Evolutionary conservation across 768 basidiomycete genomes (phyloP), one percentile per base, ranked within the genome.

Genomic region (Rhodotorula paludigena): DNA sequence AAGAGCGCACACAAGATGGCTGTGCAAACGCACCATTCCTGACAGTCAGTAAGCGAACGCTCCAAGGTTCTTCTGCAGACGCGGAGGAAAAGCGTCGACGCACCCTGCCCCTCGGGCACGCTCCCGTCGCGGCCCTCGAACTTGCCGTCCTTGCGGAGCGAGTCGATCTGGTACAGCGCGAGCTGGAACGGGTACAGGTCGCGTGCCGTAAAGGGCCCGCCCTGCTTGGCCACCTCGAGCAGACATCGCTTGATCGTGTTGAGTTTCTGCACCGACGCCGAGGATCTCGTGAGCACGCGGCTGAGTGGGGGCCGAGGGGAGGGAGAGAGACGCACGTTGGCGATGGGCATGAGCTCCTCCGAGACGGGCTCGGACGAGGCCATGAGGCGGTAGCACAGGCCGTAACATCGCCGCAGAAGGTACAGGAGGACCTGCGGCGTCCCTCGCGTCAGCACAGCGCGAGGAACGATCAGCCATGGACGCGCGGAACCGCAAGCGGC

Each of bases 361-460:
- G 92, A 94, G 5, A 99, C 92, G 0, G 96, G 96, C 79, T 97
- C 94, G 69, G 89, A 91, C 28, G 92, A 92, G 33, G 92, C 92
- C 69, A 99, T 84, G 56, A 99, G 79, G 36, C 88, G 84, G 78
- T 97, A 98, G 73, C 96, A 93, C 58, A 97, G 83, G 68, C 94
- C 94, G 78, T 98, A 93, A 81, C 96, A 99, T 77, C 94, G 85
- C 74, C 94, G 82, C 60, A 99, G 82, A 44, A 97, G 84, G 78
- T 96, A 99, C 32, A 99, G 82, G 52, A 98, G 81, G 32, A 93
- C 92, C 93, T 97, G 68, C 11, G 20, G 9, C 3, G 9, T 14
- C 23, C 11, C 11, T 16, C 18, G 15, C 6, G 33, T 32, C 33
- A 35, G 35, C 23, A 10, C 21, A 9, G 33, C 33, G 2, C n/a